Evolutionary conservation across 1,284 basidiomycete genomes (phyloP), one percentile per base, ranked within the genome.

Genomic region (Sutorius eximius): DNA sequence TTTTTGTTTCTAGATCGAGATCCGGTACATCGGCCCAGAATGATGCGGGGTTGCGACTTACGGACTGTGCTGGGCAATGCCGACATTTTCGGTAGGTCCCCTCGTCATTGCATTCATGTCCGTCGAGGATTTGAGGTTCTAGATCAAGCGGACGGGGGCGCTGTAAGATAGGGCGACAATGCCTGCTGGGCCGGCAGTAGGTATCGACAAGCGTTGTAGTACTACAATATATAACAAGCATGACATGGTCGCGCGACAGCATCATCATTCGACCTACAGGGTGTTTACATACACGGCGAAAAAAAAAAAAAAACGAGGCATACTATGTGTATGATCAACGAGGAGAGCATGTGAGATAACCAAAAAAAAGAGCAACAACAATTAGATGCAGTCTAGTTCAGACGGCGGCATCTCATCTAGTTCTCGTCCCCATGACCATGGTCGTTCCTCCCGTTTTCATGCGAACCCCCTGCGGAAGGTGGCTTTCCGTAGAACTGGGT

Each of bases 401-500:
- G 56, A 64, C 41, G 13, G 30, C 10, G 11, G 49, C 51, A 58
- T 56, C 61, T 56, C 64, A 54, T 60, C 67, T 72, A 69, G 55
- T 72, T 71, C 43, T 73, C 70, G 34, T 71, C 70, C 46, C 60
- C 68, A 42, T 70, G 67, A 20, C 53, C 61, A 53, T 71, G 65
- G 27, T 71, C 69, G 20, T 49, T 59, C 56, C 64, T 69, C 46
- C 61, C 70, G 20, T 58, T 60, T 45, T 71, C 72, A 45, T 67
- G 68, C 24, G 68, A 59, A n/a, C 66, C 60, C 41, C 68, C 65
- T 5, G 62, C 59, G 7, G 71, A 71, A 53, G 71, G 61, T 11
- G 71, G 70, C 52, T 72, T 74, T 29, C 62, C 60, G 37, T 72
- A 74, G 45, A 73, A 59, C 4, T 71, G 69, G 10, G 72, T 52